A percentile compares a stretch with the other conserved stretches of the same genome.
phyloP scores from a whole-genome alignment of 2,329 filamentous ascomycete genomes.

The Fusarium penzigii region DNA sequence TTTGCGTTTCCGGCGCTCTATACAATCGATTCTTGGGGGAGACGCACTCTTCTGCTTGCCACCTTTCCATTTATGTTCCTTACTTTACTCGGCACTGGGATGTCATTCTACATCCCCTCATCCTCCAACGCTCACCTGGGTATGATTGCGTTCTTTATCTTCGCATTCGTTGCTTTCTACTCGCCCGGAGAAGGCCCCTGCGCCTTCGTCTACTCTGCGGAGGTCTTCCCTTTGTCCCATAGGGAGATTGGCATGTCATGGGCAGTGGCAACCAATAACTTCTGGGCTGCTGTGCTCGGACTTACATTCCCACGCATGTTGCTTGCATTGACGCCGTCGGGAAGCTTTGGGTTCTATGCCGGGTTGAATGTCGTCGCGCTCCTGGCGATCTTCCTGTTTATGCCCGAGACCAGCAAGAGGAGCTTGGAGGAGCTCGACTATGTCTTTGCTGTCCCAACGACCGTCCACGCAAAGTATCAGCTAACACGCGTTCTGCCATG shows the following conservation, averaged over 20 bases:
- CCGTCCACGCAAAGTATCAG: too few relatives aligned
- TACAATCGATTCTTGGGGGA: too few relatives aligned
- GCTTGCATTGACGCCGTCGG: conserved; percentile 32
- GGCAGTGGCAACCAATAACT: conserved; percentile 58
- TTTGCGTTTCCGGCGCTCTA: conserved; percentile 44
- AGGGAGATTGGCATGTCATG: conserved; percentile 62
- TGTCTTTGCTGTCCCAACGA: conserved; percentile 11
- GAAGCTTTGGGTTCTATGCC: conserved; percentile 43
- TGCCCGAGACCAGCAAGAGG: conserved; percentile 50
- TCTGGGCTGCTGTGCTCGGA: conserved; percentile 48
- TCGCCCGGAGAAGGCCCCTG: conserved; percentile 56
- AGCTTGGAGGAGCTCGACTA: conserved; percentile 42
- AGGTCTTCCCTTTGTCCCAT: conserved; percentile 61
- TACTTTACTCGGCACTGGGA: too few relatives aligned
- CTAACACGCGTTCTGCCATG: too few relatives aligned
- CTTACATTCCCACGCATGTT: conserved; percentile 51
- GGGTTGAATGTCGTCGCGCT: conserved; percentile 47
- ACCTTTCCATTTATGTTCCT: too few relatives aligned
- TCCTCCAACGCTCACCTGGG: conserved; percentile 51
- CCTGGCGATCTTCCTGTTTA: conserved; percentile 46
- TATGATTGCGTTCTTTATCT: conserved; percentile 60
- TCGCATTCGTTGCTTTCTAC: conserved; percentile 64
- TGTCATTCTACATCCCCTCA: too few relatives aligned
- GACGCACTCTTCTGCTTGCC: too few relatives aligned
- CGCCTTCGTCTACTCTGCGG: conserved; percentile 59